phyloP scores from a whole-genome alignment of 495 filamentous ascomycete genomes.

The Pyronema domesticum region DNA sequence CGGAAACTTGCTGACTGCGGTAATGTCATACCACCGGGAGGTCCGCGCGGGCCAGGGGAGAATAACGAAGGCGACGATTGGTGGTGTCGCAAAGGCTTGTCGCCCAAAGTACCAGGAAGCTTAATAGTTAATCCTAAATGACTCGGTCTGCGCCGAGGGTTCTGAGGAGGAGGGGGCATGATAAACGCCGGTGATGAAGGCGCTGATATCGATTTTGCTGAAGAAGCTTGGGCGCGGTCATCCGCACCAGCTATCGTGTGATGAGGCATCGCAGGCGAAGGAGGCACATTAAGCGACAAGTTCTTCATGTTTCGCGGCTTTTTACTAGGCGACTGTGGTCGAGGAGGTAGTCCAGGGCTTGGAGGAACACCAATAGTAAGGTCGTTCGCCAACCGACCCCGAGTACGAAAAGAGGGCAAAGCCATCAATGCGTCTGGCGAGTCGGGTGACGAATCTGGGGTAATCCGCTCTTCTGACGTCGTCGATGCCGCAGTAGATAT shows the following conservation, averaged over 20 bases:
- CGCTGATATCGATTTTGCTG: conserved; percentile 40
- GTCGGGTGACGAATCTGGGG: conserved; percentile 79
- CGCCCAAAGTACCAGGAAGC: conserved; percentile 36
- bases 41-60: conserved; percentile 39
- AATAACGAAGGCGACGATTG: conserved; percentile 53
- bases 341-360: conserved; percentile 14
- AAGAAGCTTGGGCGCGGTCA: conserved; percentile 32
- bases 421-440: conserved; percentile 52
- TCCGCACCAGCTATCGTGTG: background rate
- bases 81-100: conserved; percentile 39
- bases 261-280: conserved; percentile 25
- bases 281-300: conserved; percentile 68
- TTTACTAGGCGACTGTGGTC: conserved; percentile 49
- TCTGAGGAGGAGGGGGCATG: conserved; percentile 47
- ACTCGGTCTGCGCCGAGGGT: conserved; percentile 54
- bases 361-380: conserved; percentile 22
- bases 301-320: conserved; percentile 85
- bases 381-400: conserved; percentile 28
- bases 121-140: conserved; percentile 53
- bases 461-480: conserved; percentile 61
- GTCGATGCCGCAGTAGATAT: conserved; percentile 84
- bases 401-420: conserved; percentile 37
- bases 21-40: conserved; percentile 47
- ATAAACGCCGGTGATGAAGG: conserved; percentile 69
- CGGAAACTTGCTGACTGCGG: conserved; percentile 31